phyloP scores from a whole-genome alignment of 2,329 filamentous ascomycete genomes.

The Mollisia scopiformis region DNA sequence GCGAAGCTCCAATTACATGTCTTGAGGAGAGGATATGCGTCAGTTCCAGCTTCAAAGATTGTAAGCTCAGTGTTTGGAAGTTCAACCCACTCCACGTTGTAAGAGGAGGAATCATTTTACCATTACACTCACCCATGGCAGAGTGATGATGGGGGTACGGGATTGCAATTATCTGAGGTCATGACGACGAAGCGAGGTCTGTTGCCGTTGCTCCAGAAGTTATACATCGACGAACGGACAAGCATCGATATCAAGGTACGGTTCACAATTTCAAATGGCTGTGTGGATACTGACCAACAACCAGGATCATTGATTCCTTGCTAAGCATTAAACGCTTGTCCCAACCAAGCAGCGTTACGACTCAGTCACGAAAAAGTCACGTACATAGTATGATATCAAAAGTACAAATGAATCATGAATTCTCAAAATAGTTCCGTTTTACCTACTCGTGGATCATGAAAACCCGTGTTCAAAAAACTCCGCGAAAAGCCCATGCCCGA shows the following conservation, averaged over 20 bases:
- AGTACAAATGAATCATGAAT: not conserved
- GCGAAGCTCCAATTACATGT: not conserved
- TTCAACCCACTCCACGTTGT: no score
- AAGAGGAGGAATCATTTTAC: no score
- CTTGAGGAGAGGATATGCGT: slow-evolving; percentile 49
- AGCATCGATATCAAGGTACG: not conserved
- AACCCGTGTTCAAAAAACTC: not conserved
- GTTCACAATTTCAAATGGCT: not conserved
- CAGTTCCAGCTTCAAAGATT: slow-evolving; percentile 80
- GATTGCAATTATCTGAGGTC: no score
- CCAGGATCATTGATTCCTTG: not conserved
- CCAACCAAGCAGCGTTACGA: not conserved
- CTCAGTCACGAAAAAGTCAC: not conserved
- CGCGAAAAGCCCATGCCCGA: not conserved
- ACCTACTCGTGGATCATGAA: not conserved
- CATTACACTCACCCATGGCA: no score
- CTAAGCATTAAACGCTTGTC: not conserved
- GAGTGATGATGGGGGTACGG: no score
- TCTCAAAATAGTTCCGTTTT: not conserved
- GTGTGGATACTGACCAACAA: not conserved
- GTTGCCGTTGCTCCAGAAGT: not conserved
- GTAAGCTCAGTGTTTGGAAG: slow-evolving; percentile 69
- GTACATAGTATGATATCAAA: not conserved
- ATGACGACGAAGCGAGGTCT: no score
- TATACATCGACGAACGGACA: not conserved